phyloP scores from a whole-genome alignment of 306 rosid species.

The barrel medic (Medicago truncatula) region DNA sequence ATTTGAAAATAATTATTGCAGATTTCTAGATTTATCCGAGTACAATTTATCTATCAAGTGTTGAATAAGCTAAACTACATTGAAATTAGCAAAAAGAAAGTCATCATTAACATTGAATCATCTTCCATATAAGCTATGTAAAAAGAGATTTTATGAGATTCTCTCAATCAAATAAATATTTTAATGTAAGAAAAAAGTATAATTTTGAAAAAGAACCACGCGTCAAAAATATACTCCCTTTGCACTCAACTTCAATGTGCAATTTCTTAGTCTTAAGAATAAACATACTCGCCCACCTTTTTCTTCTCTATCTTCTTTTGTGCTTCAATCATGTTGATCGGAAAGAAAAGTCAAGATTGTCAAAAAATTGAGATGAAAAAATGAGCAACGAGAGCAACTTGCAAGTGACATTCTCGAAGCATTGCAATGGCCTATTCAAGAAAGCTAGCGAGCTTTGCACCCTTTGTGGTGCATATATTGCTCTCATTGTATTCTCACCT shows the following conservation, averaged over 20 bases:
- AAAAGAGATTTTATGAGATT: constrained; percentile 1
- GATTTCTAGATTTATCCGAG: neutral
- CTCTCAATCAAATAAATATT: neutral
- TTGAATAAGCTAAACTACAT: constrained; percentile 1
- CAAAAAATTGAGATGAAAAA: constrained; percentile 48
- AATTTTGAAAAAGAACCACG: neutral
- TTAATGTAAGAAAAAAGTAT: neutral
- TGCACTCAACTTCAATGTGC: neutral
- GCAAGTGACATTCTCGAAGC: constrained; percentile 52
- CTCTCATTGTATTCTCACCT: too few relatives aligned
- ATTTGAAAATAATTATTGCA: neutral
- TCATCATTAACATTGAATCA: neutral
- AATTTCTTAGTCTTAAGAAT: neutral
- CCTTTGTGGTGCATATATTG: constrained; percentile 40
- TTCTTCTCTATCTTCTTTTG: neutral
- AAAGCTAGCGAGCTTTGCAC: constrained; percentile 55
- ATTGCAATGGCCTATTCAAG: constrained; percentile 49
- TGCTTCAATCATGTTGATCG: neutral
- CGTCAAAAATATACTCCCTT: neutral
- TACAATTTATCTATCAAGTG: neutral
- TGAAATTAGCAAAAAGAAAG: neutral
- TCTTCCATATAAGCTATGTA: constrained; percentile 6
- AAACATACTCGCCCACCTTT: neutral
- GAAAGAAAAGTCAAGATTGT: constrained; percentile 36
- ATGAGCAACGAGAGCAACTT: constrained; percentile 47